Evolutionary conservation across 1,284 basidiomycete species (phyloP).

Genomic region (Rhodotorula sp.): DNA sequence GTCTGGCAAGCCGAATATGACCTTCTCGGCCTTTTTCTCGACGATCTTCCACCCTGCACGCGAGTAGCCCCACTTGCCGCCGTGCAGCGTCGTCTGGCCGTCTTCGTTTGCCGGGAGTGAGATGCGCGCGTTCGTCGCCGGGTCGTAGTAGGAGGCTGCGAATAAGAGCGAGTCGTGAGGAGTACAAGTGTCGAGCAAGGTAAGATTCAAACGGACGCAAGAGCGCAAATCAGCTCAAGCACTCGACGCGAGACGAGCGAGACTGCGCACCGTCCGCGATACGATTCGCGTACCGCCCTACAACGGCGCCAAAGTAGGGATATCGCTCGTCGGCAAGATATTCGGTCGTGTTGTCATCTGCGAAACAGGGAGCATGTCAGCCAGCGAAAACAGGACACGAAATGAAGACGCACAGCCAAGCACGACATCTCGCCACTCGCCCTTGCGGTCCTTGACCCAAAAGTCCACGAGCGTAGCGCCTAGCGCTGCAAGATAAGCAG

Average conservation of each 20-base stretch:
- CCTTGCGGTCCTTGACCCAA: constrained; percentile 46
- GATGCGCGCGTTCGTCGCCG: not conserved
- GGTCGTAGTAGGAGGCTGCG: constrained; percentile 32
- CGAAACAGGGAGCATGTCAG: constrained; percentile 20
- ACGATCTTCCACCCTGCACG: constrained; percentile 42
- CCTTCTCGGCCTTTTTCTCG: constrained; percentile 28
- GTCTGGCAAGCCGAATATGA: constrained; percentile 45
- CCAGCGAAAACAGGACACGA: not conserved
- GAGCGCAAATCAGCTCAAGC: not conserved
- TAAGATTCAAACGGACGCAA: not conserved
- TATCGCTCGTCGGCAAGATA: constrained; percentile 46
- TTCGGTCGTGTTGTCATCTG: constrained; percentile 49
- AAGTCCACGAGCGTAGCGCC: constrained; percentile 46
- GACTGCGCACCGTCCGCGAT: constrained; percentile 30
- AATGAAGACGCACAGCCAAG: constrained; percentile 17
- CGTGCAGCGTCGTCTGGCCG: constrained; percentile 43
- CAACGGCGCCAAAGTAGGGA: constrained; percentile 45
- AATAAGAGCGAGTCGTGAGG: constrained; percentile 41
- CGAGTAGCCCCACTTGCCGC: constrained; percentile 47
- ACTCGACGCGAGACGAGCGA: not conserved
- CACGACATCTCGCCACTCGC: constrained; percentile 43
- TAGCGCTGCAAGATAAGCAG: constrained; percentile 34
- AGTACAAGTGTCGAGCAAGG: constrained; percentile 18
- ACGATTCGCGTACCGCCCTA: constrained; percentile 42
- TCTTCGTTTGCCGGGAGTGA: constrained; percentile 33